Conservation (phyloP, 129 eudicot species). For the Flaveria trinervia region DNA sequence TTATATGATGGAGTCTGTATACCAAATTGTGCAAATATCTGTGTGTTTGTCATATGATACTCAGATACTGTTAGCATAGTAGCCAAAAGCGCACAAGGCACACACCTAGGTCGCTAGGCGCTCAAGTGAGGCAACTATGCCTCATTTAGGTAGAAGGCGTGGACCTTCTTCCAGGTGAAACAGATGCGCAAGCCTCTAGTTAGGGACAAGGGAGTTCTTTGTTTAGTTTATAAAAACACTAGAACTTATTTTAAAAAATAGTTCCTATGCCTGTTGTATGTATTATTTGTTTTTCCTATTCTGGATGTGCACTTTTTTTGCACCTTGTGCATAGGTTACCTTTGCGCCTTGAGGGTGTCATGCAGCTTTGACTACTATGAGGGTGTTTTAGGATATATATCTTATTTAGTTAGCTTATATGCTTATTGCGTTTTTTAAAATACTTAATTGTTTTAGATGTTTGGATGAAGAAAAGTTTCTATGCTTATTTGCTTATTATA, state of each 20-base stretch:
- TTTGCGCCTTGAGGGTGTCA: background rate
- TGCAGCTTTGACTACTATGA: background rate
- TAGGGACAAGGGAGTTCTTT: no score
- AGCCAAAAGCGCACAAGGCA: background rate
- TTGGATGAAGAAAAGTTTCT: background rate
- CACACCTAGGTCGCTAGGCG: background rate
- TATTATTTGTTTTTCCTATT: background rate
- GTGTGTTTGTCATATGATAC: background rate
- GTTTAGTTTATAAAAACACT: no score
- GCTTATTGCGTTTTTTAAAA: background rate
- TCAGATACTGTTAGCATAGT: background rate
- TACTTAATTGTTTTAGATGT: background rate
- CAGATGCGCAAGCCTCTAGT: no score
- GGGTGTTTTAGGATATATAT: background rate
- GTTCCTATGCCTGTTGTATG: background rate
- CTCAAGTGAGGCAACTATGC: background rate
- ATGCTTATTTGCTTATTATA: background rate
- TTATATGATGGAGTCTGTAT: background rate
- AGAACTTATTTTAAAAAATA: no score
- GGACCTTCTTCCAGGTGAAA: no score
- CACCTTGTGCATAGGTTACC: background rate
- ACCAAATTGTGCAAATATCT: background rate
- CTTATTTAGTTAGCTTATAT: background rate
- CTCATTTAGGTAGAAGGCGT: no score
- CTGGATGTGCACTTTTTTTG: background rate